Evolutionary conservation across 2,329 filamentous ascomycete species (phyloP), one percentile per base, ranked within the genome.

Genomic region (Daldinia eschscholtzii): DNA sequence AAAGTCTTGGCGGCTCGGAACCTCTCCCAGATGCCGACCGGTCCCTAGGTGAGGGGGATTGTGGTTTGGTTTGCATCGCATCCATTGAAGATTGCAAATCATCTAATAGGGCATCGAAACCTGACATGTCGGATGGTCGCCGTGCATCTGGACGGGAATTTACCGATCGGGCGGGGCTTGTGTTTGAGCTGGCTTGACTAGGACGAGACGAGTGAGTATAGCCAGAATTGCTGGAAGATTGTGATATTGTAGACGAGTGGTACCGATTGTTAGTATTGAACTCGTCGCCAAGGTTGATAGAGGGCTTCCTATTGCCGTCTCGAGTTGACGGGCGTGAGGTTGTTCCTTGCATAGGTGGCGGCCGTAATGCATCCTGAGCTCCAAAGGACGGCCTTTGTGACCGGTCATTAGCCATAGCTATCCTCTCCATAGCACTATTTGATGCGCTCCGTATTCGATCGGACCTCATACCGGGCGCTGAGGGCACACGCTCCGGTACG

Each of bases 231-330:
- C 86, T 88, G 0, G 91, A 93, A 0, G 89, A 90, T 28, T 86
- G 85, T 1, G 91, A 93, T 67, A 87, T 86, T 1, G 89, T 88
- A 0, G 88, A 82, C 3, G 86, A 85, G 73, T 92, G 89, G 73
- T 91, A 91, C 0, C 88, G 87, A 72, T 91, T 91, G 37, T 86
- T 84, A 26, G 83, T 78, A 10, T 88, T 88, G 71, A 90, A 90
- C 65, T 90, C 88, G 35, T 83, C 84, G 1, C 85, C 86, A 6
- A 90, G 80, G 72, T 90, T 87, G 46, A 90, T 82, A 3, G 77
- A 79, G 2, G 84, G 82, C 6, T 75, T 79, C 1, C 74, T 76
- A 52, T 80, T 80, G 12, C 80, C 80, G 20, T 77, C 78, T n/a
- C 78, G 75, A 20, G 80, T 84, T 39, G 70, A 79, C 1, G 83